Conservation (phyloP, 2,329 filamentous ascomycete species). For the Pseudogymnoascus sp. region DNA sequence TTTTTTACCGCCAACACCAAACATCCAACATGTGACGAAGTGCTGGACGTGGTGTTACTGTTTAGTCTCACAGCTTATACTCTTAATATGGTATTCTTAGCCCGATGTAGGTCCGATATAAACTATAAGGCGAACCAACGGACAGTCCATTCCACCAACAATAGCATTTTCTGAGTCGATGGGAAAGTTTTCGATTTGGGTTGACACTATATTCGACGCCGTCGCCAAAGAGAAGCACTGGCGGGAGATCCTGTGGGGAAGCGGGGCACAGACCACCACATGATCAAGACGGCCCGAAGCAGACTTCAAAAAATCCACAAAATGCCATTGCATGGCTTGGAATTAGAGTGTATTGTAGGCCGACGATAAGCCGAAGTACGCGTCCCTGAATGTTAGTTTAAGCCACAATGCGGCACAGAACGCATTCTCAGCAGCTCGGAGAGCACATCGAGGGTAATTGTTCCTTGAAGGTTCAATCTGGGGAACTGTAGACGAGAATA, state of each 20-base stretch:
- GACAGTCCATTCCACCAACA: neutral
- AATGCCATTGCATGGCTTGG: neutral
- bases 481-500: neutral
- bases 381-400: neutral
- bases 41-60: neutral
- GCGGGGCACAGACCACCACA: neutral
- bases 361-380: neutral
- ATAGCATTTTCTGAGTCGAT: neutral
- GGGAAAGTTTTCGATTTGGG: neutral
- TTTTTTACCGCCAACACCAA: neutral
- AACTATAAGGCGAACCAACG: neutral
- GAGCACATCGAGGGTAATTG: neutral
- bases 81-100: neutral
- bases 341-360: neutral
- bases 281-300: neutral
- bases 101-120: constrained; percentile 4
- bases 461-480: neutral
- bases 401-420: neutral
- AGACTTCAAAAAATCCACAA: neutral
- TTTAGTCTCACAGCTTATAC: neutral
- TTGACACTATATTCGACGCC: neutral
- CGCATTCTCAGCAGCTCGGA: neutral
- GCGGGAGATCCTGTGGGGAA: neutral
- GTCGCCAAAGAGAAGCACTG: neutral
- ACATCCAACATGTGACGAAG: neutral